Conservation (phyloP, 2,329 filamentous ascomycete species). For the Fusarium sp. region DNA sequence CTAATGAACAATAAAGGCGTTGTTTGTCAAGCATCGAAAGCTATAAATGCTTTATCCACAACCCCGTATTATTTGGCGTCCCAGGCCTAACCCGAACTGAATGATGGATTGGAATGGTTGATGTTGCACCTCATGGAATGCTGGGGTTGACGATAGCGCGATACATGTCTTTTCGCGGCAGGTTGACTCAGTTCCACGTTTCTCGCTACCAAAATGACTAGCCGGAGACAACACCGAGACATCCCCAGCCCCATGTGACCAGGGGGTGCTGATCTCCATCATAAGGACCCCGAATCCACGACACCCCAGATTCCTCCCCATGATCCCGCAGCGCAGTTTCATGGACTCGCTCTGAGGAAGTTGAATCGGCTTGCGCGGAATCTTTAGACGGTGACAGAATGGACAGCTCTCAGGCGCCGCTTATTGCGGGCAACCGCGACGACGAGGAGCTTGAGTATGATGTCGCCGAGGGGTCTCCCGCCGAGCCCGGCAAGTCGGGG, state of each 20-base stretch:
- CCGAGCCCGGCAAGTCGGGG: conserved; percentile 45
- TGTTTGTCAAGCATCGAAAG: neutral
- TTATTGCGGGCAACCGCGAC: conserved; percentile 50
- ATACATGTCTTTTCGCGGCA: conserved; percentile 11
- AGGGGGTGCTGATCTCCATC: conserved; percentile 40
- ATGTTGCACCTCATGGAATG: neutral
- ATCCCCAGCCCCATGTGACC: conserved; percentile 38
- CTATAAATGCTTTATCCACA: neutral
- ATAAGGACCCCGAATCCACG: conserved; percentile 24
- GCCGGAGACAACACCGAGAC: conserved; percentile 16
- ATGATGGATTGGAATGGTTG: neutral
- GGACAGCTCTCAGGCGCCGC: conserved; percentile 54
- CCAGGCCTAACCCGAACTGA: neutral
- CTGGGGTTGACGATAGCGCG: conserved; percentile 10
- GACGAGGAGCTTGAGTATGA: conserved; percentile 51
- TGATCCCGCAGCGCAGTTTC: conserved; percentile 25
- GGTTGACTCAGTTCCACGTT: neutral
- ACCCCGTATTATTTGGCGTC: neutral
- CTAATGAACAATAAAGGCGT: neutral
- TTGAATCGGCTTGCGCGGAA: neutral
- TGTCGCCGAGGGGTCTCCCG: conserved; percentile 37
- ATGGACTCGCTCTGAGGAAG: conserved; percentile 23
- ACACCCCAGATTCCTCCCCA: conserved; percentile 9
- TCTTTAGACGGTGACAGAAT: conserved; percentile 37
- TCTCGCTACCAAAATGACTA: neutral